Conservation (phyloP, 257 asterid genomes). For the Rehmannia glutinosa region DNA sequence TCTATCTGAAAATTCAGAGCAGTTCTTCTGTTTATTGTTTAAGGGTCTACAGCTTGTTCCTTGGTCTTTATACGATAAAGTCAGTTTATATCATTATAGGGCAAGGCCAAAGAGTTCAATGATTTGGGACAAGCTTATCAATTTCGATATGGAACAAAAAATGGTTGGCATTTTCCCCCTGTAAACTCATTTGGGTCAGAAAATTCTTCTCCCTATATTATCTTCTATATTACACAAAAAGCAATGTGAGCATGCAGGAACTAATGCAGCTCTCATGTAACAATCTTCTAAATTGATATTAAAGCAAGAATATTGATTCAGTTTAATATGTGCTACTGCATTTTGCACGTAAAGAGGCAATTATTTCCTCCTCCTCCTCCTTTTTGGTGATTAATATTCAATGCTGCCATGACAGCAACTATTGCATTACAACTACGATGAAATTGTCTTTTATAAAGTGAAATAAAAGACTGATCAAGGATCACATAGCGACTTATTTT, state of each 20-base stretch:
- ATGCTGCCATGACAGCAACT: no score
- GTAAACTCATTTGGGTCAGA: background rate
- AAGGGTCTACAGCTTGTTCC: no score
- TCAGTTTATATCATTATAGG: background rate
- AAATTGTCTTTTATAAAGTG: no score
- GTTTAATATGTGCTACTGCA: background rate
- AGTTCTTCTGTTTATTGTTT: no score
- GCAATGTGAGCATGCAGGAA: background rate
- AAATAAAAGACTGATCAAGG: no score
- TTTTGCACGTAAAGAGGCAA: background rate
- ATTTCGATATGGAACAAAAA: background rate
- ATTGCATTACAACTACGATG: no score
- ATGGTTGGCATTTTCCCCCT: background rate
- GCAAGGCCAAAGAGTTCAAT: background rate
- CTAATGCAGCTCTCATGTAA: background rate
- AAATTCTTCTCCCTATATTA: background rate
- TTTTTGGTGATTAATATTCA: background rate
- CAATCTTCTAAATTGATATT: background rate
- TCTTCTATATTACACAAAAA: background rate
- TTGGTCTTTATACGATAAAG: no score
- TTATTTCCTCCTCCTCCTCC: background rate
- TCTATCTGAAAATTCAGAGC: background rate
- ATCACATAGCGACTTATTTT: no score
- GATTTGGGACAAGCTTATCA: background rate
- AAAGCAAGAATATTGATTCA: background rate